Evolutionary conservation across 2,329 filamentous ascomycete species (phyloP), one percentile per base, ranked within the genome.

Genomic region (Diaporthe citrichinensis): DNA sequence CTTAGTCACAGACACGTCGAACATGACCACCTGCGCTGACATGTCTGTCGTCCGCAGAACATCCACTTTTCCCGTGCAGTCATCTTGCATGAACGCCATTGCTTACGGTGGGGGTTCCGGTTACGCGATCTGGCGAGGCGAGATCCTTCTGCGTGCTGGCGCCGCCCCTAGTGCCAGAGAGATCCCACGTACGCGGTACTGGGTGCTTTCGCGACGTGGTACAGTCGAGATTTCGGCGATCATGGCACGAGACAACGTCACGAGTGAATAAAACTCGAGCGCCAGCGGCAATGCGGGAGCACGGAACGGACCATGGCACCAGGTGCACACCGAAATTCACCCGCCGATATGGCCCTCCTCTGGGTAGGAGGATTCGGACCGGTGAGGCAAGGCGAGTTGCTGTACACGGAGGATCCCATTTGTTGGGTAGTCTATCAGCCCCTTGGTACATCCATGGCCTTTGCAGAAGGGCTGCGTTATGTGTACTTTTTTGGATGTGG

Each of bases 71-170:
- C 14, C 10, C 20, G 8, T 72, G 71, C 46, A 62, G 25, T 39
- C 25, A 10, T 51, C 44, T 39, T 62, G 71, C 71, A 62, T 72
- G 71, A 72, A 53, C 71, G 34, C 34, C 44, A 51, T 51, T 41
- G 34, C 15, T 59, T 10, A 49, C 58, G 44, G 58, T 55, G 57
- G 31, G 44, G 71, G 58, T 62, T 55, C 23, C 46, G n/a, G 31
- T 62, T 46, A 72, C 57, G 55, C 36, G 71, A 62, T 71, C 68
- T 71, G 49, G 44, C 31, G 14, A 36, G 31, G 44, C 58, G 71
- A 62, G 57, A 72, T 62, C 34, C 57, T 62, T 31, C 46, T 62
- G 57, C 58, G 34, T 31, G 57, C 25, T 34, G 39, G 53, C 39
- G 53, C 36, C 25, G 57, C 57, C 58, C 44, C 31, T 25, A 44